A percentile compares a stretch with the other conserved stretches of the same genome.
Conservation (phyloP, 768 basidiomycete genomes). For the Neoboletus brunneissimus region DNA sequence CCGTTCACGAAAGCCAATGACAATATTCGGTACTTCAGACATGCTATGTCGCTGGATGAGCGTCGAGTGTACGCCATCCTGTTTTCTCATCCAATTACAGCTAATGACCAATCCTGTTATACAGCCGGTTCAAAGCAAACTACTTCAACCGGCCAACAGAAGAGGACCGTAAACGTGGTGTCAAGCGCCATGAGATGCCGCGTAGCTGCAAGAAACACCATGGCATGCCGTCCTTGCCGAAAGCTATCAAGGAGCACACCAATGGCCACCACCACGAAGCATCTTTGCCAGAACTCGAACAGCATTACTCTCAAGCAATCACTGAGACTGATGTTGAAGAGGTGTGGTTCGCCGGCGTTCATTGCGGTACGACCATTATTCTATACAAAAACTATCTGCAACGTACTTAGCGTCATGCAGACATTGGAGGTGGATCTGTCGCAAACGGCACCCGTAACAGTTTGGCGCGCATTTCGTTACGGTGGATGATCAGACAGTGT, state of each 20-base stretch:
- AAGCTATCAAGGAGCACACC: neutral
- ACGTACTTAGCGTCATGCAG: conserved; percentile 33
- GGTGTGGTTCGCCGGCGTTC: conserved; percentile 80
- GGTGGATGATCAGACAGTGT: conserved; percentile 75
- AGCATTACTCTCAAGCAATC: conserved; percentile 35
- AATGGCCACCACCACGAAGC: conserved; percentile 9
- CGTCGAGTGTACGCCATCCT: conserved; percentile 45
- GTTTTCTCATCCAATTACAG: conserved; percentile 1
- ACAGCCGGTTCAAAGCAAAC: conserved; percentile 33
- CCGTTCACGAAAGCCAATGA: conserved; percentile 66
- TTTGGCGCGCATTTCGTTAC: conserved; percentile 67
- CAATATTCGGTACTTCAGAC: conserved; percentile 63
- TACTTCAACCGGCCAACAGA: conserved; percentile 41
- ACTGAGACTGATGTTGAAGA: conserved; percentile 61
- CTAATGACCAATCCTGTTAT: conserved; percentile 1
- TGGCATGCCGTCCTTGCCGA: neutral
- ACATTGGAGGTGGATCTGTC: conserved; percentile 74
- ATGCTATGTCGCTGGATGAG: conserved; percentile 70
- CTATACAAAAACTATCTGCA: neutral
- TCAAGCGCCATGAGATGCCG: conserved; percentile 51
- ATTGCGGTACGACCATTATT: conserved; percentile 51
- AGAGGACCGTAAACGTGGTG: conserved; percentile 42
- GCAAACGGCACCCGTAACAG: conserved; percentile 53
- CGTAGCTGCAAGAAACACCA: conserved; percentile 27
- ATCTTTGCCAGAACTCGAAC: conserved; percentile 38